Evolutionary conservation across 352 stramenopile genomes (phyloP), one percentile per base, ranked within the genome.

Genomic region (Globisporangium paddicum): DNA sequence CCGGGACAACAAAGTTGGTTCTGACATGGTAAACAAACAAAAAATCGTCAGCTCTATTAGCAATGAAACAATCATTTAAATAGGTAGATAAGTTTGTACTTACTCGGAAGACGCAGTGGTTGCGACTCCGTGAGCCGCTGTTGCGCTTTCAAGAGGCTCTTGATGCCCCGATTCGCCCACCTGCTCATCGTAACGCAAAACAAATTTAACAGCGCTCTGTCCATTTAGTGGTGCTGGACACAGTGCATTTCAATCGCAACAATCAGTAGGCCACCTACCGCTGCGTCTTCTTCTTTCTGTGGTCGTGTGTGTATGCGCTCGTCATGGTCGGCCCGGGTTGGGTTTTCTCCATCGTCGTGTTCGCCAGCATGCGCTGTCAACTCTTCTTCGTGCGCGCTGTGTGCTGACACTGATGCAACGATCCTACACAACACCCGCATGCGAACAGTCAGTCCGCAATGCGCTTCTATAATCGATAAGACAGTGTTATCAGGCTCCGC

Each of bases 361-460:
- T 35, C 34, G 18, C 14, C 23, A 8, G 14, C 10, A 7, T 6
- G 25, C 3, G 5, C 37, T 50, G n/a, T 25, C 19, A 21, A 30
- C 21, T 16, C 41, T 59, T 18, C 30, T 4, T 56, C 56, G 3
- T 13, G 25, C n/a, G 14, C 4, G 16, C 59, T 53, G 53, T 51
- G 58, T 10, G 66, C 60, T 25, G 74, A 50, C 37, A 77, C 65
- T 7, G 67, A 69, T 16, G 66, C 64, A 19, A 85, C 53, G n/a
- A 86, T 73, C 60, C 78, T 89, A 53, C 11, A 63, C 28, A 38
- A 16, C 13, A 63, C 9, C 45, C 8, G 54, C 48, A 53, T 14
- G 21, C 30, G 40, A 4, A n/a, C 13, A 40, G n/a, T 28, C 5
- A 38, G 28, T 14, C 34, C 47, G 35, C 4, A 55, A 11, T 37